Base-by-base conservation (phyloP, 768 basidiomycete species). In the Clathrus columnatus region DNA sequence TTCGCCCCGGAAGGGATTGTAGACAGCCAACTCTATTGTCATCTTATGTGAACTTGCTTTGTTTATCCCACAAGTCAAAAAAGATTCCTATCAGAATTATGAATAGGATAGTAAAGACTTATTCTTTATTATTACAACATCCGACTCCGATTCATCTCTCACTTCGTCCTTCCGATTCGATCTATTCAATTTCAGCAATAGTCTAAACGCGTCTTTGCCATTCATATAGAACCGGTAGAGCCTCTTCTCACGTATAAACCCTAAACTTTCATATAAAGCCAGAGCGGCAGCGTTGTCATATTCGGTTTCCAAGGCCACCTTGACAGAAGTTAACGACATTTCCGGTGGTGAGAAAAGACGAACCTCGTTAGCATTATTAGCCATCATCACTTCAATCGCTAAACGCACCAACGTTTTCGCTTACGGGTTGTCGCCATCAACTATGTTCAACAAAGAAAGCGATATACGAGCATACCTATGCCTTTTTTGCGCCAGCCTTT, bases 271-370 rank as follows among this genome's bases (percentile, higher is more conserved):
- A 70, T 98, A 98, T 11, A 99, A 74, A 2, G 87, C 82, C 16
- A 98, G 78, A 0, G 94, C 93, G 6, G 91, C 82, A 45, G 74
- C 70, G 69, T 98, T 98, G 71, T 98, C 95, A 66, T 78, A 87
- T 70, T 99, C 96, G 4, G 96, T 98, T 72, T 98, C 96, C 56
- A 98, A 84, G 11, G 92, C 84, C 63, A 97, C 82, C 91, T 97
- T 62, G n/a, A 60, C 17, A 32, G n/a, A n/a, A 45, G 30, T 14
- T 54, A 17, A 28, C 57, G 47, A 49, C 36, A 11, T 26, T 43
- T 16, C 21, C 26, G 41, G 47, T 29, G 46, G 51, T 28, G n/a
- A n/a, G n/a, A n/a, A 14, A 53, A 17, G n/a, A 73, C 81, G 23
- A 48, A 89, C 94, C 83, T 98, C 93, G 59, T 91, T 82, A 6